Percentiles rank a stretch among this genome's conserved stretches.
These are phyloP conservation scores for Wickerhamomyces rabaulensis DNA, from an alignment of 805 yeast species.

Conservation along the genomic window DNA sequence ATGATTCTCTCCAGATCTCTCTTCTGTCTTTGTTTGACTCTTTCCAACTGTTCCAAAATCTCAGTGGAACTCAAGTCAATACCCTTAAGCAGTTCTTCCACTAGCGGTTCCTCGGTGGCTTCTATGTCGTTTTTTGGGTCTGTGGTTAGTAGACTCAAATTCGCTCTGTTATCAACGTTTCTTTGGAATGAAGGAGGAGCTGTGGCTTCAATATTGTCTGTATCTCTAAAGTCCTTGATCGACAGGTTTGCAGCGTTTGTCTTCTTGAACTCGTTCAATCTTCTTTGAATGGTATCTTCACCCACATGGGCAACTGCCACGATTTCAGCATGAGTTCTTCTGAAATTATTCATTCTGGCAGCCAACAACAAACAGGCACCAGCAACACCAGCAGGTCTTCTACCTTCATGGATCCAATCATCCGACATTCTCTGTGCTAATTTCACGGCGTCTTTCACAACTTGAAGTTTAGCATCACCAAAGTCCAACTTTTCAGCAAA, in stretches of 20 bases:
- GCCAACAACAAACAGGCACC: constrained; percentile 94
- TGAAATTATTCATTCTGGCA: constrained; percentile 92
- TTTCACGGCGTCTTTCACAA: constrained; percentile 80
- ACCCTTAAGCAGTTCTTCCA: constrained; percentile 9
- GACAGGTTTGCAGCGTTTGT: constrained; percentile 74
- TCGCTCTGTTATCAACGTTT: constrained; percentile 33
- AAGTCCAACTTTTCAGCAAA: constrained; percentile 85
- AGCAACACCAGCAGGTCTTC: constrained; percentile 97
- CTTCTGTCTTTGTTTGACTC: constrained; percentile 23
- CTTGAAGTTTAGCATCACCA: constrained; percentile 67
- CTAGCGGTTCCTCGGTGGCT: background rate
- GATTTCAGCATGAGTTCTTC: constrained; percentile 88
- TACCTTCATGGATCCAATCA: constrained; percentile 95
- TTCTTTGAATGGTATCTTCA: constrained; percentile 84
- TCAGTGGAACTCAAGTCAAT: constrained; percentile 21
- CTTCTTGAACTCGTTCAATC: constrained; percentile 80
- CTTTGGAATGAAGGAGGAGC: constrained; percentile 81
- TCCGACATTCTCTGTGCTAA: constrained; percentile 86
- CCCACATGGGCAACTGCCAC: constrained; percentile 96
- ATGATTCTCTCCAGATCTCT: constrained; percentile 14
- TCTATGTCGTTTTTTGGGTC: constrained; percentile 21
- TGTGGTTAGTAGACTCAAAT: background rate
- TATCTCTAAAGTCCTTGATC: constrained; percentile 65
- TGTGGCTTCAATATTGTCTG: constrained; percentile 30
- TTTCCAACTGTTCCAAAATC: constrained; percentile 24